phyloP scores from a whole-genome alignment of 176 grass and related monocot species.

The Themeda triandra region DNA sequence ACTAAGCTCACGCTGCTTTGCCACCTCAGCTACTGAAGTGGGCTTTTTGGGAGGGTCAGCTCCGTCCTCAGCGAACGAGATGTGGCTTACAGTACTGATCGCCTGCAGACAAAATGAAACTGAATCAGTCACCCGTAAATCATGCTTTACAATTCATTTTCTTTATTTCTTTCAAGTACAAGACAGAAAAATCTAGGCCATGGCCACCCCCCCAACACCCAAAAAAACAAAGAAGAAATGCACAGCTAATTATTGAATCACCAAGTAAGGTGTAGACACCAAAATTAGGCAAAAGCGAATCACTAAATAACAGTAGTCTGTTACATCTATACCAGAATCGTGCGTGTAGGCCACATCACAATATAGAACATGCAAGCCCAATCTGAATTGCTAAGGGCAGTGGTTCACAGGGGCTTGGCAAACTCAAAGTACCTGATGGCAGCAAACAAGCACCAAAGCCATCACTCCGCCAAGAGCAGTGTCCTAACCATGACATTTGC shows the following conservation, averaged over 20 bases:
- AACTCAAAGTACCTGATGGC: neutral
- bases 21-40: conserved; percentile 70
- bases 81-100: conserved; percentile 72
- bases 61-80: conserved; percentile 75
- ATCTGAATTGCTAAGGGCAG: neutral
- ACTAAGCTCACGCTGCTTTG: conserved; percentile 91
- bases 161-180: neutral
- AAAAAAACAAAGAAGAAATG: neutral
- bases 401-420: neutral
- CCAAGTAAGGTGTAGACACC: neutral
- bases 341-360: neutral
- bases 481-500: neutral
- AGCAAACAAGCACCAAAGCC: neutral
- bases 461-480: neutral
- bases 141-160: neutral
- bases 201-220: too few species aligned
- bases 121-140: neutral
- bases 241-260: neutral
- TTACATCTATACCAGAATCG: neutral
- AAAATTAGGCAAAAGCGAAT: neutral
- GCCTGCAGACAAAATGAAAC: conserved; percentile 45
- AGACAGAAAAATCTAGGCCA: conserved; percentile 3
- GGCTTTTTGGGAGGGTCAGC: conserved; percentile 77
- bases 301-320: neutral
- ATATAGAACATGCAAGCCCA: neutral